A percentile compares a stretch with the other conserved stretches of the same genome.
phyloP scores from a whole-genome alignment of 2,329 filamentous ascomycete genomes.

The Epicoccum nigrum region DNA sequence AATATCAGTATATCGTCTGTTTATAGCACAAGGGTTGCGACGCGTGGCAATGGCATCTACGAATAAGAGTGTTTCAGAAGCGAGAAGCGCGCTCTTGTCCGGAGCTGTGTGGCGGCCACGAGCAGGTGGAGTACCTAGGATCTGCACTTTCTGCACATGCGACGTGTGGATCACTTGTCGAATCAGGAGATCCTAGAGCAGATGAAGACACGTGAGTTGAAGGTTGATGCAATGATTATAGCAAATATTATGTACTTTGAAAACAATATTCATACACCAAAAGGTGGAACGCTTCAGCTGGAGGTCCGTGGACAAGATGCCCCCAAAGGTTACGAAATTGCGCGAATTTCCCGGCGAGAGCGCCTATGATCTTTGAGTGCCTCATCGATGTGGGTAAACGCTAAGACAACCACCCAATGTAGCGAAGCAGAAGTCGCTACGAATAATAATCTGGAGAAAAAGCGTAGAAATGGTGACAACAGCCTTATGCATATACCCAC shows the following conservation, averaged over 20 bases:
- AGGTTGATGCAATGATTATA: constrained; percentile 3
- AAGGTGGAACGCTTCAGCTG: constrained; percentile 21
- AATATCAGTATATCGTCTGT: constrained; percentile 5
- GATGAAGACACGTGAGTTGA: neutral
- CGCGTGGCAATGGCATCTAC: constrained; percentile 27
- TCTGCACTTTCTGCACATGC: constrained; percentile 6
- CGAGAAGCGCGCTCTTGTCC: neutral
- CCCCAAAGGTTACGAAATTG: constrained; percentile 2
- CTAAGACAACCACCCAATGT: constrained; percentile 11
- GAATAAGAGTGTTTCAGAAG: constrained; percentile 9
- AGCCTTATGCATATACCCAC: constrained; percentile 12
- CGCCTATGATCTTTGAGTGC: constrained; percentile 2
- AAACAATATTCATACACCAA: constrained; percentile 21
- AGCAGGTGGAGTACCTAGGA: constrained; percentile 1
- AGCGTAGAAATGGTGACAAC: neutral
- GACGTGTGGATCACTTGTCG: constrained; percentile 2
- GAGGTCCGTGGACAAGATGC: constrained; percentile 9
- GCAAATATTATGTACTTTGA: constrained; percentile 30
- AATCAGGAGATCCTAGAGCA: neutral
- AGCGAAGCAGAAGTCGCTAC: neutral
- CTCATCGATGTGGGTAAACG: constrained; percentile 12
- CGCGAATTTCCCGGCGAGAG: constrained; percentile 1
- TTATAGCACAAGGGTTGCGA: constrained; percentile 18
- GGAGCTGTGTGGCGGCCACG: neutral
- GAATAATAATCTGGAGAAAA: neutral